Evolutionary conservation across 495 filamentous ascomycete species (phyloP).

Genomic region (Evernia prunastri): DNA sequence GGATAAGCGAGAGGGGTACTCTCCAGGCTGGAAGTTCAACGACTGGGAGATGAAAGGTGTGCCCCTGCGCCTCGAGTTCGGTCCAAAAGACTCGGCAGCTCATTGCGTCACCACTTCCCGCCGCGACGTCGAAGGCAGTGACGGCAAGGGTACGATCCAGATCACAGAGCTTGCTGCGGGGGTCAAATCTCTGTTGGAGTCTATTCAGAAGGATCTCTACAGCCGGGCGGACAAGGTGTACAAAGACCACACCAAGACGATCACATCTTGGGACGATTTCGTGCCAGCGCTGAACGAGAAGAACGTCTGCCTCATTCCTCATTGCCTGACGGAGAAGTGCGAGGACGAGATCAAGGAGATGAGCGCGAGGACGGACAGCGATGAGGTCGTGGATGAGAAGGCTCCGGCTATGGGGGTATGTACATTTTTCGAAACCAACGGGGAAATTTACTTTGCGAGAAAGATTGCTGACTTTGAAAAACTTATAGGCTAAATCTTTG

Average conservation of each 20-base stretch:
- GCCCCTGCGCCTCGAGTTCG: slow-evolving; percentile 88
- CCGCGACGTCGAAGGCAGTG: slow-evolving; percentile 65
- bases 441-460: background rate
- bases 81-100: slow-evolving; percentile 83
- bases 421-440: background rate
- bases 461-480: background rate
- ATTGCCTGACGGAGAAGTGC: slow-evolving; percentile 73
- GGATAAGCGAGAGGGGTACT: slow-evolving; percentile 79
- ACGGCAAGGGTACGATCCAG: slow-evolving; percentile 69
- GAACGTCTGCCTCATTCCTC: slow-evolving; percentile 84
- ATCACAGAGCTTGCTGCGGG: slow-evolving; percentile 62
- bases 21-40: slow-evolving; percentile 95
- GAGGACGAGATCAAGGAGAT: slow-evolving; percentile 92
- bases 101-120: slow-evolving; percentile 77
- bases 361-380: slow-evolving; percentile 64
- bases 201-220: slow-evolving; percentile 83
- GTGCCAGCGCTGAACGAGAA: slow-evolving; percentile 79
- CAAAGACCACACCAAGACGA: slow-evolving; percentile 65
- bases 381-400: slow-evolving; percentile 63
- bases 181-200: slow-evolving; percentile 74
- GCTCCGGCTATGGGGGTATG: slow-evolving; percentile 79
- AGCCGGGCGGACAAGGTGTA: slow-evolving; percentile 71
- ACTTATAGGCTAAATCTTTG: slow-evolving; percentile 66
- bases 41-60: slow-evolving; percentile 95
- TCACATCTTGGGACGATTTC: slow-evolving; percentile 87